phyloP scores from a whole-genome alignment of 2,329 filamentous ascomycete genomes.

The Claviceps quebecensis region DNA sequence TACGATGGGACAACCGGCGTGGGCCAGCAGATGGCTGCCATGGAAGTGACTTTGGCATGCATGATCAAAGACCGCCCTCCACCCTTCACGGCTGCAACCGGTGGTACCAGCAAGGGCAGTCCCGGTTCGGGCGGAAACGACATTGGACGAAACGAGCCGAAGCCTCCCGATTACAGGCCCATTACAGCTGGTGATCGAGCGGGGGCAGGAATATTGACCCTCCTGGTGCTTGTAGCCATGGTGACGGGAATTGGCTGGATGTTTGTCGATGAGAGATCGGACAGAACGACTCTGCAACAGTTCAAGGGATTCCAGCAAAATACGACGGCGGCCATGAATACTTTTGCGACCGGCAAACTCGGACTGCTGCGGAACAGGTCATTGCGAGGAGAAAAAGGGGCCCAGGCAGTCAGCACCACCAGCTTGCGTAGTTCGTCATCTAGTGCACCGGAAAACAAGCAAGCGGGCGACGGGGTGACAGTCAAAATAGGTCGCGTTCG shows the following conservation, averaged over 20 bases:
- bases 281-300: constrained; percentile 19
- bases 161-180: constrained; percentile 12
- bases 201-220: constrained; percentile 53
- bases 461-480: constrained; percentile 5
- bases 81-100: constrained; percentile 35
- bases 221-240: constrained; percentile 39
- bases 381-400: constrained; percentile 12
- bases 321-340: constrained; percentile 9
- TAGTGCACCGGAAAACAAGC: constrained; percentile 10
- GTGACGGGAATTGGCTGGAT: constrained; percentile 38
- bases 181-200: constrained; percentile 47
- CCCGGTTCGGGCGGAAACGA: constrained; percentile 32
- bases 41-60: constrained; percentile 51
- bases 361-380: not conserved
- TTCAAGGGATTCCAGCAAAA: constrained; percentile 14
- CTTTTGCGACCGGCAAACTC: constrained; percentile 6
- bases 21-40: constrained; percentile 56
- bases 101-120: constrained; percentile 42
- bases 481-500: constrained; percentile 11
- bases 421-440: constrained; percentile 12
- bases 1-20: constrained; percentile 49
- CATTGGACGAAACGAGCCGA: constrained; percentile 22
- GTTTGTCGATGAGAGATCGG: constrained; percentile 31
- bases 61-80: constrained; percentile 32
- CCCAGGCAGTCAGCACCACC: not conserved